Base-by-base conservation (phyloP, 2,329 filamentous ascomycete species). In the Lachnellula suecica region DNA sequence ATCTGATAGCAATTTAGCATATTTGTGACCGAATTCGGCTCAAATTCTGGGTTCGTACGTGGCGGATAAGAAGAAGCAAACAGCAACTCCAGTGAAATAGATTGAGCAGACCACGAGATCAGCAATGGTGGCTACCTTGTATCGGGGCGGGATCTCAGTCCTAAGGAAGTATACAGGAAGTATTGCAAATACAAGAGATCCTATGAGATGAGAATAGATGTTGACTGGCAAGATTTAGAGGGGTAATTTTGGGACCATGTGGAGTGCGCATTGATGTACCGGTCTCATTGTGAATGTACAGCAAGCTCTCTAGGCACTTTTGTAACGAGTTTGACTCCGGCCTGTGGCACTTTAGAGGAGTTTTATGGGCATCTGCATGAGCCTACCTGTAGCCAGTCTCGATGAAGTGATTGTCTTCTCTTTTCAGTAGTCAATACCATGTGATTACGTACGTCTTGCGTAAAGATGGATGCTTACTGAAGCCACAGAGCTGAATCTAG, bases 31-130 rank as follows among this genome's bases (percentile, higher is more conserved):
- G 5, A 23, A 23, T 24, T 9, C 8, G 41, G 19, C 17, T 46
- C 20, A 51, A 44, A 40, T 20, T 42, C 25, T 13, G 10, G 37
- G 11, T 15, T 56, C 72, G 54, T 59, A 75, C 72, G 66, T 66
- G 4, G 72, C 69, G 2, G 77, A 79, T 0, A 79, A 62, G 6
- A 67, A 53, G 57, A 79, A 78, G 57, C 74, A 79, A 44, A 71
- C 59, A 4, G 70, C 69, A 9, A 77, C 73, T 6, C 74, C 74
- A 15, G 69, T 52, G 49, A 76, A 74, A 61, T 74, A 78, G 22
- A 64, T 64, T 6, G 65, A 66, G 57, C 71, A 77, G 10, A 75
- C 74, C 2, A 71, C n/a, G 22, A 74, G 57, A 52, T 77, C 74
- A 25, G 61, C 64, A 15, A 57, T 50, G 1, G 63, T 68, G 37